A percentile compares a stretch with the other conserved stretches of the same genome.
These are phyloP conservation scores for Symbiodinium pilosum DNA, from an alignment of 73 alveolate genomes.

Conservation along the genomic window DNA sequence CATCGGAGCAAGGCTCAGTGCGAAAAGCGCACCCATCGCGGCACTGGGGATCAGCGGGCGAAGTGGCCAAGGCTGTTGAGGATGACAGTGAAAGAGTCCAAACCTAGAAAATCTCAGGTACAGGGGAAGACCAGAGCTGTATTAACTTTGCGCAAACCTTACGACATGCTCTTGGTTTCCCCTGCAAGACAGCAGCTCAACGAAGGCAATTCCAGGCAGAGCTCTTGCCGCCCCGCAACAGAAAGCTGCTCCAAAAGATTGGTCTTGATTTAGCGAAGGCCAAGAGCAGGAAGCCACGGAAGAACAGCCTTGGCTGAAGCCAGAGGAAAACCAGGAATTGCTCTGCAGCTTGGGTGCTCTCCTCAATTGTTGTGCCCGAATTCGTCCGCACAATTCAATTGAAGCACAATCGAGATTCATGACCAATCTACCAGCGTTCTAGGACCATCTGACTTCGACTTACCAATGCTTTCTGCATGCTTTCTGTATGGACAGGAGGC, in stretches of 20 bases:
- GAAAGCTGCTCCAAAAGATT: constrained; percentile 21
- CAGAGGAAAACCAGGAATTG: too few species aligned
- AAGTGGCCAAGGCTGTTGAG: background rate
- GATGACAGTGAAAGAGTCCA: constrained; percentile 69
- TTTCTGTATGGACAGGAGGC: background rate
- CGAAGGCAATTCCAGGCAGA: too few species aligned
- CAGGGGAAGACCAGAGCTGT: too few species aligned
- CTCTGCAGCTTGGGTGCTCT: too few species aligned
- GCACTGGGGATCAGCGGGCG: constrained; percentile 72
- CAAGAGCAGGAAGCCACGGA: constrained; percentile 74
- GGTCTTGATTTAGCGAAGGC: constrained; percentile 25
- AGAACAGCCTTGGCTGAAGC: constrained; percentile 16
- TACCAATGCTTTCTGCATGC: background rate
- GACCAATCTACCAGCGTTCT: too few species aligned
- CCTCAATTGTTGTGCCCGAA: too few species aligned
- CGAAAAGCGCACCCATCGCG: constrained; percentile 61
- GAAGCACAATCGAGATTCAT: too few species aligned
- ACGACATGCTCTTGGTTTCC: too few species aligned
- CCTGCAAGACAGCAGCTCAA: too few species aligned
- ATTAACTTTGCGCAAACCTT: too few species aligned
- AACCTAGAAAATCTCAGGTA: constrained; percentile 23
- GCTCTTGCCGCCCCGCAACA: constrained; percentile 24
- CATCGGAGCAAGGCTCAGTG: background rate
- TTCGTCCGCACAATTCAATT: too few species aligned
- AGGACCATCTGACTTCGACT: background rate